These are phyloP conservation scores for Barnettozyma populi DNA, from an alignment of 805 yeast species.

Conservation along the genomic window DNA sequence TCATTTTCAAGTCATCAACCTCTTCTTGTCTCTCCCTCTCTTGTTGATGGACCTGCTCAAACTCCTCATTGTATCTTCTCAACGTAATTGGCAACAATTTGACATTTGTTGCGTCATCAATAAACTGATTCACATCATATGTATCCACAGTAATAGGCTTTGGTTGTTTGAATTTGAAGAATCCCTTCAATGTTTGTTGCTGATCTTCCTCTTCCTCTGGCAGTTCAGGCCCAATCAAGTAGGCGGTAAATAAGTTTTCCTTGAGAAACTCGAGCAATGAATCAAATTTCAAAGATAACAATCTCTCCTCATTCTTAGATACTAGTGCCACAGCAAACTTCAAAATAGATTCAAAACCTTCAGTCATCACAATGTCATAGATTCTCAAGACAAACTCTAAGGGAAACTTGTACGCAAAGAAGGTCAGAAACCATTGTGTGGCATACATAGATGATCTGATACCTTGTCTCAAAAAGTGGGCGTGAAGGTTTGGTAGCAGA, in stretches of 20 bases:
- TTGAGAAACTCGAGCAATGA: constrained; percentile 70
- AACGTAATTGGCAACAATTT: constrained; percentile 69
- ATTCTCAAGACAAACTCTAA: constrained; percentile 81
- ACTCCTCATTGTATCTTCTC: constrained; percentile 67
- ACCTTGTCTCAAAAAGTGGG: constrained; percentile 81
- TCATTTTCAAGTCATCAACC: constrained; percentile 57
- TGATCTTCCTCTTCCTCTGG: constrained; percentile 25
- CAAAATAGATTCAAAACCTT: constrained; percentile 83
- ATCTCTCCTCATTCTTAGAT: constrained; percentile 54
- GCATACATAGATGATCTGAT: constrained; percentile 94
- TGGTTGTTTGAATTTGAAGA: constrained; percentile 12
- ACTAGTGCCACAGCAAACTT: constrained; percentile 81
- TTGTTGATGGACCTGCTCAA: constrained; percentile 69
- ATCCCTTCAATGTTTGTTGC: constrained; percentile 8
- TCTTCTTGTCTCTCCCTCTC: constrained; percentile 60
- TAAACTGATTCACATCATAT: constrained; percentile 69
- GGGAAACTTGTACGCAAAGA: constrained; percentile 94
- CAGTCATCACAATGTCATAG: constrained; percentile 82
- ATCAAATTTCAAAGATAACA: constrained; percentile 68
- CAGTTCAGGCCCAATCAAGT: constrained; percentile 33
- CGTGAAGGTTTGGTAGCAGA: constrained; percentile 60
- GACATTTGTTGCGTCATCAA: constrained; percentile 70
- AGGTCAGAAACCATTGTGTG: constrained; percentile 93
- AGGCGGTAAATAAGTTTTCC: constrained; percentile 69
- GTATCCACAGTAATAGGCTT: constrained; percentile 24